Evolutionary conservation across 345 rosid species (phyloP).

Genomic region (Viola odorata): DNA sequence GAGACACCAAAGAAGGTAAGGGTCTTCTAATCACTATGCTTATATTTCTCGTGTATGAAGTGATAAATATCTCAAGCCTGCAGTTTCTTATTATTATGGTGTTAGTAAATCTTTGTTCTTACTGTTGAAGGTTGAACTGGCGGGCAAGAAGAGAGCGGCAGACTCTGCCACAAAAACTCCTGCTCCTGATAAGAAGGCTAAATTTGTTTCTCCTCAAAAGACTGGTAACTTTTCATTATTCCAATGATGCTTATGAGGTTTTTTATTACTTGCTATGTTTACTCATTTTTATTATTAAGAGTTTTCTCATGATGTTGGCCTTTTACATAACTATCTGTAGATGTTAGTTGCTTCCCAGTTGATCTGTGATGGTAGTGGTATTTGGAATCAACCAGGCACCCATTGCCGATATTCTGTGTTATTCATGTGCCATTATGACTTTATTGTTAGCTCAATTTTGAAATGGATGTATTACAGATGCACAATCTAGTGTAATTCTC

Average conservation of each 20-base stretch:
- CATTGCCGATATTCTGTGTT: too few species aligned
- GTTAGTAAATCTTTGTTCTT: neutral
- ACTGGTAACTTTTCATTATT: constrained; percentile 41
- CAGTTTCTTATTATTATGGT: neutral
- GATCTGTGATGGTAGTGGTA: too few species aligned
- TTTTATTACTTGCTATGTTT: neutral
- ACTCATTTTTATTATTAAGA: neutral
- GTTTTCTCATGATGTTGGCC: neutral
- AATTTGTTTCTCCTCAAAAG: constrained; percentile 62
- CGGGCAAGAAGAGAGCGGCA: constrained; percentile 57
- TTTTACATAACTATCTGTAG: too few species aligned
- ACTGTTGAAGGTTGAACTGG: constrained; percentile 33
- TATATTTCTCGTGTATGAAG: too few species aligned
- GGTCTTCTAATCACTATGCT: too few species aligned
- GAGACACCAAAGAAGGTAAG: constrained; percentile 50
- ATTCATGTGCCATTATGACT: too few species aligned
- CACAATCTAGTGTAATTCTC: too few species aligned
- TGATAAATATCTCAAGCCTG: too few species aligned
- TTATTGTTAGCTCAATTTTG: too few species aligned
- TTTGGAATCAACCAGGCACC: too few species aligned
- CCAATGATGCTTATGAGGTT: neutral
- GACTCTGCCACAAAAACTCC: constrained; percentile 41
- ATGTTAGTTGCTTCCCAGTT: too few species aligned
- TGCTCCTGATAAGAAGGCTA: constrained; percentile 57
- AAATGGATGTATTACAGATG: too few species aligned